phyloP scores from a whole-genome alignment of 1,284 basidiomycete species.

The Cystobasidiaceae sp. region DNA sequence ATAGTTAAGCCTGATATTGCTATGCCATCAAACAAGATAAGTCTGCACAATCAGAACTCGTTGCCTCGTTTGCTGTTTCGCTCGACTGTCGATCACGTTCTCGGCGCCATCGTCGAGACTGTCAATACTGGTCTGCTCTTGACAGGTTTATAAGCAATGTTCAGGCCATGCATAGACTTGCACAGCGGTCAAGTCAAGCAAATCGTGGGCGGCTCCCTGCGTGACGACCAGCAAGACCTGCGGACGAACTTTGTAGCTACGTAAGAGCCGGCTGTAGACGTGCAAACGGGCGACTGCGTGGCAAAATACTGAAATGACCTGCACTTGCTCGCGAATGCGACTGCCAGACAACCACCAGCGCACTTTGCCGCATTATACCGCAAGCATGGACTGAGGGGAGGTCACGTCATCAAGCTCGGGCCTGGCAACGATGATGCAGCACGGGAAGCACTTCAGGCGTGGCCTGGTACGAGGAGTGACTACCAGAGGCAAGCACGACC shows the following conservation, averaged over 20 bases:
- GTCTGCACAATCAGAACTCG: too few species aligned
- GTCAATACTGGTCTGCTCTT: not conserved
- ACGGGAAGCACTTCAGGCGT: slow-evolving; percentile 68
- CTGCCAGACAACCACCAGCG: slow-evolving; percentile 65
- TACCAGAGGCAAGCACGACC: not conserved
- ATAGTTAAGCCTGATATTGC: too few species aligned
- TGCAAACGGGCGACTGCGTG: slow-evolving; percentile 56
- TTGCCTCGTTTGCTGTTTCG: too few species aligned
- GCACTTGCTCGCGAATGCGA: slow-evolving; percentile 45
- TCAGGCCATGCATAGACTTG: slow-evolving; percentile 94
- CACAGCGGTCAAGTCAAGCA: slow-evolving; percentile 95
- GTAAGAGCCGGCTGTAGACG: slow-evolving; percentile 50
- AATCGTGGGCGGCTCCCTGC: slow-evolving; percentile 91
- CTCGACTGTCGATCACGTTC: too few species aligned
- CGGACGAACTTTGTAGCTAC: slow-evolving; percentile 90
- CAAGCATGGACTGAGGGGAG: slow-evolving; percentile 65
- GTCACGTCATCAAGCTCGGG: slow-evolving; percentile 96
- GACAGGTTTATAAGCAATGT: slow-evolving; percentile 48
- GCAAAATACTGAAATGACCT: not conserved
- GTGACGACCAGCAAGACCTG: slow-evolving; percentile 58
- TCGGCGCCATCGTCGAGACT: not conserved
- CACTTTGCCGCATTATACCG: slow-evolving; percentile 79
- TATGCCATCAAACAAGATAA: too few species aligned
- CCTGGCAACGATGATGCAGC: slow-evolving; percentile 81
- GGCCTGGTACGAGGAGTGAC: slow-evolving; percentile 78